Evolutionary conservation across 495 filamentous ascomycete genomes (phyloP).

Genomic region (Astrothelium subdiscretum): DNA sequence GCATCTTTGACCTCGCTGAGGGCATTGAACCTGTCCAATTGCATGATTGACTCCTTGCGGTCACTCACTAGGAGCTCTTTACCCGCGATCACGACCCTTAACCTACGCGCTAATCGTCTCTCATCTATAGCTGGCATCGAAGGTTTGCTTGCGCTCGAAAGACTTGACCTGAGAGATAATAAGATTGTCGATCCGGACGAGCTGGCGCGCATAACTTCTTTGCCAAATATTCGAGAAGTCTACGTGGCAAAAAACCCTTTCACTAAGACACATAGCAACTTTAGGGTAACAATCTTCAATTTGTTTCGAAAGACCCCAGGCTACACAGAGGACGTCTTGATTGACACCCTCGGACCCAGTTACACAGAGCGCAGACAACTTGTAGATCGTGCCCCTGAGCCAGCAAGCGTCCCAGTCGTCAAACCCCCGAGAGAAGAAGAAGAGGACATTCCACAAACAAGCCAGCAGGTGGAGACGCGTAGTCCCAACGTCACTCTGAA

Average conservation of each 20-base stretch:
- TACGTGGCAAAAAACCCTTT: slow-evolving; percentile 89
- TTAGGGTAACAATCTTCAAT: slow-evolving; percentile 88
- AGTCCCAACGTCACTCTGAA: background rate
- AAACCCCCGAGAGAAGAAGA: slow-evolving; percentile 46
- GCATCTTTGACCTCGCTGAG: slow-evolving; percentile 69
- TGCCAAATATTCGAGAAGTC: slow-evolving; percentile 84
- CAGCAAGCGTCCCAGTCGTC: slow-evolving; percentile 61
- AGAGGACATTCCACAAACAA: slow-evolving; percentile 22
- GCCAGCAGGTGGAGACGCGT: background rate
- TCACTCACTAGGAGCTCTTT: slow-evolving; percentile 77
- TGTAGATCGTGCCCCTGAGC: slow-evolving; percentile 68
- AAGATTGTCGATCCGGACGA: slow-evolving; percentile 81
- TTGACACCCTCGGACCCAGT: slow-evolving; percentile 70
- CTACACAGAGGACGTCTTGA: slow-evolving; percentile 77
- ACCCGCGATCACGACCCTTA: slow-evolving; percentile 85
- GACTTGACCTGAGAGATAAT: slow-evolving; percentile 88
- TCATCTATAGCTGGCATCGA: slow-evolving; percentile 84
- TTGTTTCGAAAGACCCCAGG: slow-evolving; percentile 88
- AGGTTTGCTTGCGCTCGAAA: slow-evolving; percentile 73
- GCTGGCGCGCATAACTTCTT: slow-evolving; percentile 74
- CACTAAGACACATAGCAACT: slow-evolving; percentile 70
- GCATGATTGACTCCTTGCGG: slow-evolving; percentile 94
- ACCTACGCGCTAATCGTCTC: slow-evolving; percentile 81
- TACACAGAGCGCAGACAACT: slow-evolving; percentile 76
- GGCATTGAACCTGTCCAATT: slow-evolving; percentile 83